These are phyloP conservation scores for Monilinia aucupariae DNA, from an alignment of 2,329 filamentous ascomycete species.

Conservation along the genomic window DNA sequence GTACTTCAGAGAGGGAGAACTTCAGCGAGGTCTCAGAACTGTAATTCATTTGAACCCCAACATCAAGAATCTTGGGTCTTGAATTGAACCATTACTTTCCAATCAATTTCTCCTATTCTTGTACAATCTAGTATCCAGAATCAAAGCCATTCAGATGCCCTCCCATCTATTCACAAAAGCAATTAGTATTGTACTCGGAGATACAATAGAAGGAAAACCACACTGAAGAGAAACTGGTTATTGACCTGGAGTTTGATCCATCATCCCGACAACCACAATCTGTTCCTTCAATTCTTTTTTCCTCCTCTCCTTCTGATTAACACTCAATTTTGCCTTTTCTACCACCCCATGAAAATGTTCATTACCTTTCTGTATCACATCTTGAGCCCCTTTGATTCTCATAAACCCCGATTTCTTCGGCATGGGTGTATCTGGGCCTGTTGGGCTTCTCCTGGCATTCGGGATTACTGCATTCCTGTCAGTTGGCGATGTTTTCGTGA, in stretches of 20 bases:
- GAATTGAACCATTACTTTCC: background rate
- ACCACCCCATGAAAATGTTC: conserved; percentile 22
- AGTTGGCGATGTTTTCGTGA: background rate
- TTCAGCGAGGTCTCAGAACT: background rate
- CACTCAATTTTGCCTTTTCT: conserved; percentile 22
- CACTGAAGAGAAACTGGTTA: background rate
- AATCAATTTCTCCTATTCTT: background rate
- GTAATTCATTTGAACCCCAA: background rate
- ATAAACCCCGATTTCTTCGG: conserved; percentile 20
- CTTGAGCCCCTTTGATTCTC: conserved; percentile 8
- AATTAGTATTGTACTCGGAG: conserved; percentile 9
- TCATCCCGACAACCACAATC: conserved; percentile 27
- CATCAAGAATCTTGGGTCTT: background rate
- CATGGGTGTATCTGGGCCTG: conserved; percentile 25
- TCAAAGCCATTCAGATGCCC: conserved; percentile 24
- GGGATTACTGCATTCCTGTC: conserved; percentile 4
- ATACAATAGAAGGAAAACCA: background rate
- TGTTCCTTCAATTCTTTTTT: conserved; percentile 28
- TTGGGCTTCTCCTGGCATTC: conserved; percentile 18
- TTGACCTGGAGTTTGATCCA: conserved; percentile 29
- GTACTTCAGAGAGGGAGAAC: background rate
- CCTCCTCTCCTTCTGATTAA: conserved; percentile 23
- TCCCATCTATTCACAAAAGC: conserved; percentile 18
- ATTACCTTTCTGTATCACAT: conserved; percentile 21
- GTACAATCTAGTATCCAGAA: conserved; percentile 19